Evolutionary conservation across 176 grass and related monocot genomes (phyloP).

Genomic region (Lolium multiflorum): DNA sequence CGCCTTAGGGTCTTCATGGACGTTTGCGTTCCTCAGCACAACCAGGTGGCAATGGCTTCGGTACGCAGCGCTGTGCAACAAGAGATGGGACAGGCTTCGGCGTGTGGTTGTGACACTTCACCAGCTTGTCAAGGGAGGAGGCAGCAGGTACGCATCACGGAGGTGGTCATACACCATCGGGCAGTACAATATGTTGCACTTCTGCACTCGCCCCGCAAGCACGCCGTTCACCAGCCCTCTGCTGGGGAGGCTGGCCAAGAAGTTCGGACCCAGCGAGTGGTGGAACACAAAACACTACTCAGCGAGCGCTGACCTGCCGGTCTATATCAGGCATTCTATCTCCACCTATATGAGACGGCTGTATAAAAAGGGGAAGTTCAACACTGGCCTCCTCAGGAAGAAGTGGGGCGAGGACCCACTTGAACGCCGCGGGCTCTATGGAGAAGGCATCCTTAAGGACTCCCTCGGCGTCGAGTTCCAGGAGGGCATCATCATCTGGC

Average conservation of each 20-base stretch:
- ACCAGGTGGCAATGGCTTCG: neutral
- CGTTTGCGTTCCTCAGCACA: conserved; percentile 16
- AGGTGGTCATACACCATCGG: conserved; percentile 18
- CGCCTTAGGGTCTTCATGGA: neutral
- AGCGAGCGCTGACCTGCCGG: neutral
- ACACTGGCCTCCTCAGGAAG: neutral
- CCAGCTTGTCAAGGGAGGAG: neutral
- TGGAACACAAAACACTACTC: neutral
- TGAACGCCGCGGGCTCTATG: fast-evolving
- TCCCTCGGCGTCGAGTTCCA: conserved; percentile 13
- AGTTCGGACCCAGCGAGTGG: neutral
- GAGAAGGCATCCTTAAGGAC: neutral
- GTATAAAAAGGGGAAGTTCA: neutral
- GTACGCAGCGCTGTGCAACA: neutral
- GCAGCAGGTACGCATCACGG: neutral
- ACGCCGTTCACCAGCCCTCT: neutral
- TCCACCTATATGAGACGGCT: neutral
- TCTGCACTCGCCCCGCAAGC: neutral
- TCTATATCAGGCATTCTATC: neutral
- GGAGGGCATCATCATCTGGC: conserved; percentile 30
- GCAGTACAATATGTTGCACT: conserved; percentile 3
- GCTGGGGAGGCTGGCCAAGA: neutral
- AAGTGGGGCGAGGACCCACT: neutral
- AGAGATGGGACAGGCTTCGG: neutral
- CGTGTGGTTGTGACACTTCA: neutral